Evolutionary conservation across 2,329 filamentous ascomycete species (phyloP).

Genomic region (Colletotrichum tropicale): DNA sequence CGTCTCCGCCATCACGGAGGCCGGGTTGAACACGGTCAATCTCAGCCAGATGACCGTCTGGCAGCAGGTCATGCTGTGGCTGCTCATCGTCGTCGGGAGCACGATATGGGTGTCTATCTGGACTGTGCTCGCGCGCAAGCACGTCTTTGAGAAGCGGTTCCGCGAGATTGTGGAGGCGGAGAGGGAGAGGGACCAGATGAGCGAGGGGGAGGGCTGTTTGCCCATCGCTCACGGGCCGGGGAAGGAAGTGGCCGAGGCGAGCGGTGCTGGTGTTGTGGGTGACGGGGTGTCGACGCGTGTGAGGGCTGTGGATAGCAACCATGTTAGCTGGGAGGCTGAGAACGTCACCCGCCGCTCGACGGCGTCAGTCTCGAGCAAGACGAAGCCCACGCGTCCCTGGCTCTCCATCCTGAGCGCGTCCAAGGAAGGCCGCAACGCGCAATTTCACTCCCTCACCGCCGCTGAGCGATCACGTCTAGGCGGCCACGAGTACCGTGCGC

Average conservation of each 20-base stretch:
- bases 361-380: conserved; percentile 2
- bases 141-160: conserved; percentile 67
- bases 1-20: conserved; percentile 69
- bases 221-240: conserved; percentile 19
- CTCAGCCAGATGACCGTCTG: conserved; percentile 68
- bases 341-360: not conserved
- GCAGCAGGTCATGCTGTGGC: conserved; percentile 69
- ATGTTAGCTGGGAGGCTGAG: not conserved
- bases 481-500: conserved; percentile 67
- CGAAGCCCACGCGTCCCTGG: conserved; percentile 25
- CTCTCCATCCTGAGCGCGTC: conserved; percentile 38
- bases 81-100: conserved; percentile 70
- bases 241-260: not conserved
- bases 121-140: conserved; percentile 64
- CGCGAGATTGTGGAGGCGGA: conserved; percentile 52
- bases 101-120: conserved; percentile 70
- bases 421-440: conserved; percentile 54
- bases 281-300: not conserved
- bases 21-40: conserved; percentile 72
- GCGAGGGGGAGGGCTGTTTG: conserved; percentile 25
- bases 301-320: not conserved
- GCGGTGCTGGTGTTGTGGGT: not conserved
- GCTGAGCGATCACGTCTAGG: conserved; percentile 63
- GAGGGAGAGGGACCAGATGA: conserved; percentile 30
- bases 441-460: conserved; percentile 57